phyloP scores from a whole-genome alignment of 225 moss, liverwort and hornwort genomes.

The Ulota crispa region DNA sequence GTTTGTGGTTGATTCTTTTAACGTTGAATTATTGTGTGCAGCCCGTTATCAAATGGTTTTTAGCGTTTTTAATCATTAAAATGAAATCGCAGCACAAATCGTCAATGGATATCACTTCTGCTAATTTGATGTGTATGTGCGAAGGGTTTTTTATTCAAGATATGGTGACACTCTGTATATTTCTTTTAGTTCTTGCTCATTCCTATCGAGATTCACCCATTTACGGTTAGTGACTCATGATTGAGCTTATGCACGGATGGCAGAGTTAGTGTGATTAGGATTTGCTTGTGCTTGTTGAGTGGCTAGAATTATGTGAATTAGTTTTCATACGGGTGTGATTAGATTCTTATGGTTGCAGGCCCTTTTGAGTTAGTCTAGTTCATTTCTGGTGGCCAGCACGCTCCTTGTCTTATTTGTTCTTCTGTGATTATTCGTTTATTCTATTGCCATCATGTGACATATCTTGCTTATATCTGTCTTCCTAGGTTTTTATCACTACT shows the following conservation, averaged over 20 bases:
- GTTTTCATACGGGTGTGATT: background rate
- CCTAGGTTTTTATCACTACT: background rate
- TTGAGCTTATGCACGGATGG: background rate
- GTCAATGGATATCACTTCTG: background rate
- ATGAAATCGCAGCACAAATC: background rate
- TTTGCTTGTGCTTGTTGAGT: background rate
- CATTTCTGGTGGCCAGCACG: background rate
- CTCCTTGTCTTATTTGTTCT: background rate
- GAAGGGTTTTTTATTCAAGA: background rate
- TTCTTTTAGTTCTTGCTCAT: constrained; percentile 6
- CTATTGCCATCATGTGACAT: background rate
- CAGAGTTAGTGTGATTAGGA: background rate
- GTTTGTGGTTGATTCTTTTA: background rate
- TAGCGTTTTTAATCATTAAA: background rate
- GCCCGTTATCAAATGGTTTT: background rate
- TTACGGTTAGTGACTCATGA: background rate
- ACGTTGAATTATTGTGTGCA: background rate
- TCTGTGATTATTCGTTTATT: background rate
- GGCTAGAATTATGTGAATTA: background rate
- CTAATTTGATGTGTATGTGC: background rate
- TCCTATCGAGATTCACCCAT: background rate
- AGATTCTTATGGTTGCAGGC: background rate
- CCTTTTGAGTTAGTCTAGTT: background rate
- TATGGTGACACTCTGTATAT: background rate
- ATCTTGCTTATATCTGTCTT: background rate